Conservation (phyloP, 2,329 filamentous ascomycete genomes). For the Colletotrichum somersetense region DNA sequence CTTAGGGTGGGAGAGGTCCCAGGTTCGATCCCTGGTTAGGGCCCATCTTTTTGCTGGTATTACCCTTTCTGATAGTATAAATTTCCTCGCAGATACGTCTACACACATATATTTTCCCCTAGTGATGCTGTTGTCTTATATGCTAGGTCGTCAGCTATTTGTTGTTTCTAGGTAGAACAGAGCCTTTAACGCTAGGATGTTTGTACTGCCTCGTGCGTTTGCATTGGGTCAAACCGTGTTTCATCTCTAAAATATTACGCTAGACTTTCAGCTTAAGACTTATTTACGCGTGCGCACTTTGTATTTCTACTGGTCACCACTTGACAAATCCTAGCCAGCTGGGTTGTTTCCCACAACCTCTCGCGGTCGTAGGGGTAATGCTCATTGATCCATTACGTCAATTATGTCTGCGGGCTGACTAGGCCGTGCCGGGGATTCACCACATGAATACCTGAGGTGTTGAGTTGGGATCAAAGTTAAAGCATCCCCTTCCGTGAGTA, state of each 20-base stretch:
- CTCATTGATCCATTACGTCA: background rate
- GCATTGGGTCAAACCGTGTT: background rate
- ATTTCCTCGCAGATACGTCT: too few species aligned
- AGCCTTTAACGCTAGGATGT: too few species aligned
- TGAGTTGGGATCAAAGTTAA: too few species aligned
- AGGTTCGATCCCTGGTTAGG: slow-evolving; percentile 38
- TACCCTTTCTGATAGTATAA: too few species aligned
- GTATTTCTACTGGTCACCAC: background rate
- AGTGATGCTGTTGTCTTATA: background rate
- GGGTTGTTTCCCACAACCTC: background rate
- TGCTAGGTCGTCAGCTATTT: background rate
- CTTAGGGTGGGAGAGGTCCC: slow-evolving; percentile 39
- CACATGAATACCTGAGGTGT: background rate
- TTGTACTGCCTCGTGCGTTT: too few species aligned
- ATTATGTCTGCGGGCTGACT: too few species aligned
- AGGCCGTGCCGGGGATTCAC: background rate
- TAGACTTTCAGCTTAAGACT: background rate
- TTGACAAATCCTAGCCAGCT: background rate
- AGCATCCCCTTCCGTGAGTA: too few species aligned
- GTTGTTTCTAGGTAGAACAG: background rate
- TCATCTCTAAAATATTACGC: background rate
- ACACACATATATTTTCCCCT: too few species aligned
- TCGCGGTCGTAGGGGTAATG: background rate
- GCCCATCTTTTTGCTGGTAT: background rate
- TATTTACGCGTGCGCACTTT: background rate